Conservation (phyloP, 306 rosid genomes). For the Gastrolobium villosum region DNA sequence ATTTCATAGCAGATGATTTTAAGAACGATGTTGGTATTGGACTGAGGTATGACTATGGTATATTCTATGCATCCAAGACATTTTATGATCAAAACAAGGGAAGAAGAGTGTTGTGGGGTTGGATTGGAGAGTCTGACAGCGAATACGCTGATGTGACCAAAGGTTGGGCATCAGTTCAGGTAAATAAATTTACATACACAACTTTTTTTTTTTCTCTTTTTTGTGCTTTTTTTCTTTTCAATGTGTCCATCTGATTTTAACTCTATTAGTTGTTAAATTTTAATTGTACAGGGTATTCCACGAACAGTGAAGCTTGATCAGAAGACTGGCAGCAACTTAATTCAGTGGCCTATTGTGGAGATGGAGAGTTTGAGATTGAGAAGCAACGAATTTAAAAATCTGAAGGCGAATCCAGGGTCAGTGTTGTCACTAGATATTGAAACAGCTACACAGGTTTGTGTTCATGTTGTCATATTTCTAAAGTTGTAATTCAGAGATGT, state of each 20-base stretch:
- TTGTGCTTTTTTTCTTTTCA: no score
- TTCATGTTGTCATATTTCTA: constrained; percentile 15
- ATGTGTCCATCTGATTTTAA: not conserved
- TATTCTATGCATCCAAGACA: constrained; percentile 90
- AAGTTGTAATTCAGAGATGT: not conserved
- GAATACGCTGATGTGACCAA: constrained; percentile 83
- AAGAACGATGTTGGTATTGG: constrained; percentile 86
- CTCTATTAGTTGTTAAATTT: not conserved
- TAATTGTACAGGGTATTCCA: constrained; percentile 71
- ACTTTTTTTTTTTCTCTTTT: not conserved
- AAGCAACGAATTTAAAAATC: constrained; percentile 56
- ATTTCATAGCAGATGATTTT: constrained; percentile 69
- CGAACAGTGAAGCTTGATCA: constrained; percentile 76
- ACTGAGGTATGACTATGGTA: constrained; percentile 83
- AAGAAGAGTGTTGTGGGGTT: constrained; percentile 96
- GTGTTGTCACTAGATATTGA: constrained; percentile 70
- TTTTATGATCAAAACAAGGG: constrained; percentile 68
- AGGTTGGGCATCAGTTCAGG: constrained; percentile 98
- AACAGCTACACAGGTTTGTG: constrained; percentile 82
- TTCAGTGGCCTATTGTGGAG: constrained; percentile 95
- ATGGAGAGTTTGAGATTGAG: constrained; percentile 77
- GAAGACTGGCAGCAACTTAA: constrained; percentile 79
- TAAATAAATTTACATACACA: constrained; percentile 40
- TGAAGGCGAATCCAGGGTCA: constrained; percentile 74
- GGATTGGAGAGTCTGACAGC: constrained; percentile 93